These are phyloP conservation scores for Bruguiera parviflora DNA, from an alignment of 345 rosid species.

Conservation along the genomic window DNA sequence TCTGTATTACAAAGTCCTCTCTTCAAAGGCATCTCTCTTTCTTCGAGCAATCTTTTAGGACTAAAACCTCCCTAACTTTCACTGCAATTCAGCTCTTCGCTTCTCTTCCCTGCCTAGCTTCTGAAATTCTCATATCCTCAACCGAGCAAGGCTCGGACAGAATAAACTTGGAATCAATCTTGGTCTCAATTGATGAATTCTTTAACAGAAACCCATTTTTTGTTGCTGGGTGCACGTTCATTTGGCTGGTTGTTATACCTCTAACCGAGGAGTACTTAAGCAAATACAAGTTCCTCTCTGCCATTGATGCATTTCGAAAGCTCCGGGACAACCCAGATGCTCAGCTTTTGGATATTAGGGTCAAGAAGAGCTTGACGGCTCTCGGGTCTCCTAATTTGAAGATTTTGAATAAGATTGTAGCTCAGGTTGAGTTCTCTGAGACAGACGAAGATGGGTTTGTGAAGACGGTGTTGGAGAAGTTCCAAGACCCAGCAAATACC, in stretches of 20 bases:
- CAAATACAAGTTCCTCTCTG: constrained; percentile 61
- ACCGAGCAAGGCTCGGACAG: constrained; percentile 39
- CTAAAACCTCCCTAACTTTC: constrained; percentile 39
- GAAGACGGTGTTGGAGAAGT: constrained; percentile 52
- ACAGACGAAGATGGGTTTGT: constrained; percentile 49
- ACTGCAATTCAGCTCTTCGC: constrained; percentile 35
- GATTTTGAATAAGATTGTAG: constrained; percentile 46
- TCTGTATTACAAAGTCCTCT: neutral
- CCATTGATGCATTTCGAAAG: constrained; percentile 63
- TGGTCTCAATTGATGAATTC: constrained; percentile 67
- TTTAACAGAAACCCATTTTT: constrained; percentile 80
- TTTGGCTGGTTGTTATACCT: constrained; percentile 75
- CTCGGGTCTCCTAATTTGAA: constrained; percentile 65
- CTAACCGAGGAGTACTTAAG: constrained; percentile 49
- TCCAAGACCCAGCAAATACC: constrained; percentile 55
- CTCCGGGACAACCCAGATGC: constrained; percentile 55
- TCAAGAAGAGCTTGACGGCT: constrained; percentile 44
- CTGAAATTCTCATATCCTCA: constrained; percentile 39
- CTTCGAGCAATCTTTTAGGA: constrained; percentile 7
- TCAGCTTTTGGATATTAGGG: constrained; percentile 86
- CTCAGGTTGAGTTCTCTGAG: constrained; percentile 52
- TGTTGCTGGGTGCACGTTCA: constrained; percentile 73
- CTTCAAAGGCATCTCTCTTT: constrained; percentile 10
- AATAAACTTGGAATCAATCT: constrained; percentile 61
- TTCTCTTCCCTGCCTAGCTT: constrained; percentile 52